Evolutionary conservation across 192 early-diverging fungal species (phyloP).

Genomic region (Mortierella alpina): DNA sequence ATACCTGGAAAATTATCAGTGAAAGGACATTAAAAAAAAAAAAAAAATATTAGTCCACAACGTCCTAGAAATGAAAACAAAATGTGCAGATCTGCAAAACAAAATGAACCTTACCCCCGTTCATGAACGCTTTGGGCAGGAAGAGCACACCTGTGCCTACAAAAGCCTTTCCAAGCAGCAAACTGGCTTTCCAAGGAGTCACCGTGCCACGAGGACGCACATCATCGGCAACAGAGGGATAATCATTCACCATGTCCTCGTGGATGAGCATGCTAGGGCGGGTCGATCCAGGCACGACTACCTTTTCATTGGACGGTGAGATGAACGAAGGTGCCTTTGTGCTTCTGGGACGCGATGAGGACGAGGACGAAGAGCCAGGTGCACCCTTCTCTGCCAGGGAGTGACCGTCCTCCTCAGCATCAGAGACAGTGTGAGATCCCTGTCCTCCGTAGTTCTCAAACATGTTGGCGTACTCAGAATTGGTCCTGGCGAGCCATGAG

Average conservation of each 20-base stretch:
- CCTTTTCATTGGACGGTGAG: conserved; percentile 31
- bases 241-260: conserved; percentile 14
- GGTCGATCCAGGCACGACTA: conserved; percentile 15
- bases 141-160: conserved; percentile 65
- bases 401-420: background rate
- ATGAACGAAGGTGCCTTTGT: conserved; percentile 12
- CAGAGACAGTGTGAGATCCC: conserved; percentile 9
- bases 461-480: conserved; percentile 48
- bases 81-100: background rate
- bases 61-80: background rate
- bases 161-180: conserved; percentile 62
- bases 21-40: conserved; percentile 51
- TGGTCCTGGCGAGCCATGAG: conserved; percentile 39
- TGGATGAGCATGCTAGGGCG: conserved; percentile 20
- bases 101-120: conserved; percentile 13
- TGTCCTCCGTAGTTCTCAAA: conserved; percentile 50
- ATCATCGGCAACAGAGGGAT: conserved; percentile 2
- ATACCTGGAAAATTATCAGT: conserved; percentile 62
- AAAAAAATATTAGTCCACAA: conserved; percentile 27
- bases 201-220: conserved; percentile 46
- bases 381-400: conserved; percentile 24
- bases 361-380: background rate
- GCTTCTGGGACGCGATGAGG: conserved; percentile 1
- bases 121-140: conserved; percentile 54
- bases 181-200: conserved; percentile 55